Percentiles rank a stretch among this genome's conserved stretches.
Conservation (phyloP, 1,284 basidiomycete species). For the Hemileccinum hortonii region DNA sequence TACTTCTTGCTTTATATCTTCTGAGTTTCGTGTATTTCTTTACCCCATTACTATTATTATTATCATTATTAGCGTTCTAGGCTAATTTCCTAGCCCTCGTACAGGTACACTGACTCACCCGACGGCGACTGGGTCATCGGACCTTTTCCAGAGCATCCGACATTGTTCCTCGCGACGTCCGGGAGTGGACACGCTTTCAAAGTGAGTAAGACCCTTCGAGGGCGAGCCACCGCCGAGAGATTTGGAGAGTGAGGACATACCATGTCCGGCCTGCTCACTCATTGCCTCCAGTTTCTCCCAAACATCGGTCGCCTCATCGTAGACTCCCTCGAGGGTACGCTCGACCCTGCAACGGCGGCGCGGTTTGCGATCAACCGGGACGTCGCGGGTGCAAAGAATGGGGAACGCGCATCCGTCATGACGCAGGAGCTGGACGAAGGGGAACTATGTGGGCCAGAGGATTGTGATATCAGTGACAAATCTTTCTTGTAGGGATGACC, state of each 20-base stretch:
- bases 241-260: neutral
- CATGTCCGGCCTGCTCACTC: neutral
- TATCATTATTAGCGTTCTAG: neutral
- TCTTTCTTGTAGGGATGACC: neutral
- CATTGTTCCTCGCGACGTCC: conserved; percentile 69
- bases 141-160: conserved; percentile 53
- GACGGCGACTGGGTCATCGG: conserved; percentile 83
- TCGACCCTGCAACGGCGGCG: conserved; percentile 47
- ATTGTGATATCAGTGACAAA: neutral
- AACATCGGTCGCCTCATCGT: conserved; percentile 75
- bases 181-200: conserved; percentile 86
- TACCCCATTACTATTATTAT: neutral
- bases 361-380: conserved; percentile 56
- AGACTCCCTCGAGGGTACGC: conserved; percentile 65
- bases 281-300: conserved; percentile 69
- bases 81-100: neutral
- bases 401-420: conserved; percentile 29
- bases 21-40: neutral
- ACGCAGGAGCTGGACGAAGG: no score
- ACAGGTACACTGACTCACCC: conserved; percentile 74
- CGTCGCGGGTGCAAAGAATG: conserved; percentile 27
- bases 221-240: neutral
- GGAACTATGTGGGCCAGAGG: no score
- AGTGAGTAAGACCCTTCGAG: conserved; percentile 37
- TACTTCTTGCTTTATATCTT: no score